A percentile compares a stretch with the other conserved stretches of the same genome.
Conservation (phyloP, 768 basidiomycete species). For the Chalciporus sphaerocephalus region DNA sequence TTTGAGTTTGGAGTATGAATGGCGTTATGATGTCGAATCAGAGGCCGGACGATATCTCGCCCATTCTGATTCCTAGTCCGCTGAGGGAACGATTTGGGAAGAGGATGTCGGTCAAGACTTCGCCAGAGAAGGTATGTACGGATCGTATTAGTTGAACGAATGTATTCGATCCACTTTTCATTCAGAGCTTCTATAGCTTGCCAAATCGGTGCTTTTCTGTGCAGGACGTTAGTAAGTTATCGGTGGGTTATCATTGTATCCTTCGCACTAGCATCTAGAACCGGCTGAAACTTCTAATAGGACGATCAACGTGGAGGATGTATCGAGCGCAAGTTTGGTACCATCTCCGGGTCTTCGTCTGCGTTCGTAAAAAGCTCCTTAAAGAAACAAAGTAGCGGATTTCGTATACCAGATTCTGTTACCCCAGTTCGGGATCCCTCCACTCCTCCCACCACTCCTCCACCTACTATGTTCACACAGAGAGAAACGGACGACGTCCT, state of each 20-base stretch:
- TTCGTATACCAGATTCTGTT: slow-evolving; percentile 15
- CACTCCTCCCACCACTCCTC: not conserved
- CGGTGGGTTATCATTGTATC: slow-evolving; percentile 10
- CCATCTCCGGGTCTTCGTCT: slow-evolving; percentile 22
- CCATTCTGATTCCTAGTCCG: slow-evolving; percentile 23
- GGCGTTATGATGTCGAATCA: not conserved
- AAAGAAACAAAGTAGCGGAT: slow-evolving; percentile 9
- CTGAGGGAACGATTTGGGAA: slow-evolving; percentile 30
- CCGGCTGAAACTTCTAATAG: not conserved
- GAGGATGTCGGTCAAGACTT: slow-evolving; percentile 22
- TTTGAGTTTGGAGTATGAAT: not conserved
- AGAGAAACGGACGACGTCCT: not conserved
- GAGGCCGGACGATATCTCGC: slow-evolving; percentile 23
- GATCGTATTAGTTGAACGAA: no score
- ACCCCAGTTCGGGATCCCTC: not conserved
- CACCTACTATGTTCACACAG: not conserved
- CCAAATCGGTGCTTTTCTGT: slow-evolving; percentile 31
- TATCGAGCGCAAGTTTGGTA: slow-evolving; percentile 22
- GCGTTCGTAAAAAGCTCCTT: slow-evolving; percentile 1
- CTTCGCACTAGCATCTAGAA: not conserved
- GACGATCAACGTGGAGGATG: not conserved
- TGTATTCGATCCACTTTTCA: not conserved
- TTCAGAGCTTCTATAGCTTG: slow-evolving; percentile 25
- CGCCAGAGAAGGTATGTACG: slow-evolving; percentile 26
- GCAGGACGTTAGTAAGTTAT: slow-evolving; percentile 14